Evolutionary conservation across 768 basidiomycete genomes (phyloP).

Genomic region (Boletus tylopilopsis): DNA sequence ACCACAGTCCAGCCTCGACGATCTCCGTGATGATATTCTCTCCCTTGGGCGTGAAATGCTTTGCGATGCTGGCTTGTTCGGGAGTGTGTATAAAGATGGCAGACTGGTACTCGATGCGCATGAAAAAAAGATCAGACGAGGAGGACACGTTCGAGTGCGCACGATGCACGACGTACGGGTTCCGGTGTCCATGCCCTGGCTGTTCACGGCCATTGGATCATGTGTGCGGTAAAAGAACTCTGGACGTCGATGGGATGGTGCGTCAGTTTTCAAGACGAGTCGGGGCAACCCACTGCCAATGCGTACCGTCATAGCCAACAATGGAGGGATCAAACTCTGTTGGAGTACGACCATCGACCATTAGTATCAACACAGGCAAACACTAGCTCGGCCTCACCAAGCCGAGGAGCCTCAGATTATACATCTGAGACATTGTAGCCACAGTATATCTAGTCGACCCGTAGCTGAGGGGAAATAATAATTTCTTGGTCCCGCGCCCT

Average conservation of each 20-base stretch:
- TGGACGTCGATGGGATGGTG: conserved; percentile 40
- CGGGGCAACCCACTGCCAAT: conserved; percentile 50
- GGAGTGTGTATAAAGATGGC: conserved; percentile 79
- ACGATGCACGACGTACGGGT: conserved; percentile 52
- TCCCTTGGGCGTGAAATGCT: conserved; percentile 75
- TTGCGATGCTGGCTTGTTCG: conserved; percentile 65
- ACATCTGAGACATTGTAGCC: no score
- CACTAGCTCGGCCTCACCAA: no score
- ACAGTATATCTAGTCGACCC: no score
- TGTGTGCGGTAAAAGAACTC: conserved; percentile 96
- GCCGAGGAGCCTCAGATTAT: no score
- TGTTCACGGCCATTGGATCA: conserved; percentile 83
- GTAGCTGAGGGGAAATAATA: no score
- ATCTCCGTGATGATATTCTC: conserved; percentile 80
- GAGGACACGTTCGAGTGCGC: no score
- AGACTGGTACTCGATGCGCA: conserved; percentile 77
- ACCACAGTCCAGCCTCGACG: conserved; percentile 69
- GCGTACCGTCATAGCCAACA: conserved; percentile 78
- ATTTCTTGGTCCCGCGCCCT: no score
- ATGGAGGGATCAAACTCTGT: conserved; percentile 80
- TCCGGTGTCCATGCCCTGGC: conserved; percentile 77
- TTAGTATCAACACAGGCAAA: no score
- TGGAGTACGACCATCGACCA: no score
- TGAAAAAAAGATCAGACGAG: not conserved
- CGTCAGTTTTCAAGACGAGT: not conserved